Percentiles rank a stretch among this genome's conserved stretches.
phyloP scores from a whole-genome alignment of 2,329 filamentous ascomycete species.

The Orbilia brochopaga region DNA sequence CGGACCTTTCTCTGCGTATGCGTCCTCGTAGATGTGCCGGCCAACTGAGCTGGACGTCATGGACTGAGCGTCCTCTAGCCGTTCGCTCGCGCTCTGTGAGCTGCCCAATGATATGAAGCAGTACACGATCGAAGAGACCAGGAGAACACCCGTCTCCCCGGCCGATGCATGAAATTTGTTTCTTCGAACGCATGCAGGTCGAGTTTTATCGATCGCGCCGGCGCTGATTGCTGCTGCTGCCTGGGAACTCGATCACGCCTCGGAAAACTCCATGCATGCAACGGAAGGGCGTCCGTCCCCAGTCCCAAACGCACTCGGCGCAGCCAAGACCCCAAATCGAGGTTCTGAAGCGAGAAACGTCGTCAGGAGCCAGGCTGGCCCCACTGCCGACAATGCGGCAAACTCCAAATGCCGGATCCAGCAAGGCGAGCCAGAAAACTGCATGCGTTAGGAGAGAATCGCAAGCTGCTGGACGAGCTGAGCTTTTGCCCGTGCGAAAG shows the following conservation, averaged over 20 bases:
- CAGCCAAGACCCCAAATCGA: slow-evolving; percentile 50
- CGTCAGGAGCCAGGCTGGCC: slow-evolving; percentile 45
- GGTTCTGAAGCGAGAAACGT: slow-evolving; percentile 51
- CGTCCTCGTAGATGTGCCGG: too few relatives aligned
- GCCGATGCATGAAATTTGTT: slow-evolving; percentile 1
- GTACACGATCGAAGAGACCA: slow-evolving; percentile 30
- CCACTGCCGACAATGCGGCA: slow-evolving; percentile 49
- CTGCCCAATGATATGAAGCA: slow-evolving; percentile 25
- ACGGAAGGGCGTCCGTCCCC: slow-evolving; percentile 38
- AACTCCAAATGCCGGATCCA: slow-evolving; percentile 32
- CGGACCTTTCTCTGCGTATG: too few relatives aligned
- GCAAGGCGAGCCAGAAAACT: slow-evolving; percentile 28
- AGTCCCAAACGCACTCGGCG: slow-evolving; percentile 50
- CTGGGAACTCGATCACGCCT: neutral
- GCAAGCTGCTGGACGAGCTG: neutral
- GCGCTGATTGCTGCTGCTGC: slow-evolving; percentile 9
- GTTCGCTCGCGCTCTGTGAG: too few relatives aligned
- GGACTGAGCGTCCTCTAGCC: too few relatives aligned
- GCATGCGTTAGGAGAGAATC: neutral
- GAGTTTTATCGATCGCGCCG: slow-evolving; percentile 8
- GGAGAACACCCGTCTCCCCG: slow-evolving; percentile 3
- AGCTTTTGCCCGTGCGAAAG: neutral
- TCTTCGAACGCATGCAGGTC: slow-evolving; percentile 4
- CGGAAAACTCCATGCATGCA: slow-evolving; percentile 20
- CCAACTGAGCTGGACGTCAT: too few relatives aligned